Conservation (phyloP, 208 protist genomes). For the Acanthamoeba divionensis region DNA sequence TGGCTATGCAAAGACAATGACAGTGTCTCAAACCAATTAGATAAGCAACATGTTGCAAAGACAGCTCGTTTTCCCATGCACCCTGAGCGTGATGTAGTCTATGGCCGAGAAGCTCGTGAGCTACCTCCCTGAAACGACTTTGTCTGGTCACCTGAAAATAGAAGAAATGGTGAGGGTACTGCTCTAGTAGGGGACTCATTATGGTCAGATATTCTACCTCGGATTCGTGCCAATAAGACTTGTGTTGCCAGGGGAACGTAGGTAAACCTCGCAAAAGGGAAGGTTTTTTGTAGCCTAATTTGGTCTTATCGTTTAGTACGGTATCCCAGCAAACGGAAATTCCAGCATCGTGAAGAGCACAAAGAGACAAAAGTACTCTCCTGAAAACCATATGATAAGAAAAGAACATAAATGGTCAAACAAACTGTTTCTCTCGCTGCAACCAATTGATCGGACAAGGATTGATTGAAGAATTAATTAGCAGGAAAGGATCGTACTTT, state of each 20-base stretch:
- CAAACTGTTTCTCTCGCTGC: no score
- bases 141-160: neutral
- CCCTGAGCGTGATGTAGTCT: neutral
- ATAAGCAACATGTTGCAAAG: neutral
- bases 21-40: no score
- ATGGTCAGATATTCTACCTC: no score
- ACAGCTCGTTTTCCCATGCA: slow-evolving; percentile 4
- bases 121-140: slow-evolving; percentile 3
- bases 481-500: no score
- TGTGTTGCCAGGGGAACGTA: neutral
- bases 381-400: no score
- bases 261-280: neutral
- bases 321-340: neutral
- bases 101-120: slow-evolving; percentile 4
- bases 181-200: no score
- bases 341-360: slow-evolving; percentile 8
- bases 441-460: no score
- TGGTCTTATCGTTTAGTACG: neutral
- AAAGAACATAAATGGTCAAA: no score
- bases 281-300: neutral
- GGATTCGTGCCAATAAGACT: slow-evolving; percentile 16
- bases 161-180: no score
- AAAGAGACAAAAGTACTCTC: neutral
- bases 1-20: no score
- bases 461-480: no score